Base-by-base conservation (phyloP, 202 grass and related monocot species). In the Cymbopogon flexuosus region DNA sequence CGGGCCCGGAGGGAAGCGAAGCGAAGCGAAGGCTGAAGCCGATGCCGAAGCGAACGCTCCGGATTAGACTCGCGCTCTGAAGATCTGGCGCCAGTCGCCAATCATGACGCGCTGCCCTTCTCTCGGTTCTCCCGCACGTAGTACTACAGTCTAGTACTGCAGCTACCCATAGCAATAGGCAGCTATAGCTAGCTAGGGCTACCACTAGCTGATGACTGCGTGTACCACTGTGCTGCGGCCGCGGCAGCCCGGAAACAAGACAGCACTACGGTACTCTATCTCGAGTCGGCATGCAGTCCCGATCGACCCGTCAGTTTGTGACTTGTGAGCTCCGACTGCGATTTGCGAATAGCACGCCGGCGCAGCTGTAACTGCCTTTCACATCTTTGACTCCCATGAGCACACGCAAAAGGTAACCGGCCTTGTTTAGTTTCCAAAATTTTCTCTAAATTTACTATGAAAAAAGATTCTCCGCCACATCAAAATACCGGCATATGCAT, bases 41-140 rank as follows among this genome's bases (percentile, higher is more conserved):
- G 43, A 46, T 5, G 43, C 31, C 29, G 2, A n/a, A n/a, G n/a
- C n/a, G n/a, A n/a, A n/a, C n/a, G n/a, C 80, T 80, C 59, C 45
- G 5, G 90, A 89, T 81, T 81, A 81, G 90, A 89, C 83, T 46
- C 2, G 40, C 63, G 23, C 78, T 49, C 18, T 62, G 60, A 49
- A 52, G 22, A 73, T 82, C 87, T 78, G 33, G 42, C 37, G 42
- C 61, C 76, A 68, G 60, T 24, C 24, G 67, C 21, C 39, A 86
- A 90, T 90, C 84, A 91, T 87, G 31, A 62, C 52, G 52, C 81
- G 84, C 71, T 36, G 63, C 84, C 88, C 12, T 47, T 71, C 66
- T 41, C 82, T 74, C 62, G 81, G 62, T 75, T 64, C 65, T 46
- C 81, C 3, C 62, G 37, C 39, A 61, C 73, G 45, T n/a, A n/a